Evolutionary conservation across 495 filamentous ascomycete species (phyloP).

Genomic region (Chlorociboria aeruginascens): DNA sequence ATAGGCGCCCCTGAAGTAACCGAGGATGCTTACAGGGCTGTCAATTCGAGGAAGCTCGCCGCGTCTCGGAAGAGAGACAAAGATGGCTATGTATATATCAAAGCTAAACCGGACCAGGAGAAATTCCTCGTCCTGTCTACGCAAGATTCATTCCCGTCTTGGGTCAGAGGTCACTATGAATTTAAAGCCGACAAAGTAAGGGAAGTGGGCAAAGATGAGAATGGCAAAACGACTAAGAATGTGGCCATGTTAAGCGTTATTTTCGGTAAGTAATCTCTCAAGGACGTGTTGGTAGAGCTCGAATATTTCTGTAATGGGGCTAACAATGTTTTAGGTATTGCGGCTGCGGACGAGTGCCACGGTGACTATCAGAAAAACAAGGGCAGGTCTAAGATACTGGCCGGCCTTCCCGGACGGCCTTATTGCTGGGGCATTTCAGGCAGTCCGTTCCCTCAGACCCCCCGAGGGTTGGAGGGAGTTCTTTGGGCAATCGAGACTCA

Average conservation of each 20-base stretch:
- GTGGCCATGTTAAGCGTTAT: no score
- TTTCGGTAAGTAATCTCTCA: no score
- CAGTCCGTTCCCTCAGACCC: constrained; percentile 2
- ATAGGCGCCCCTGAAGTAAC: background rate
- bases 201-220: no score
- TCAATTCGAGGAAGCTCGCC: background rate
- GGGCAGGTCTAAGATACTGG: background rate
- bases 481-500: constrained; percentile 6
- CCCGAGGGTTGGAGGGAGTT: constrained; percentile 3
- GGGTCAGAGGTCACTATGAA: background rate
- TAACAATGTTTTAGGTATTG: background rate
- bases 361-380: constrained; percentile 2
- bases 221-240: no score
- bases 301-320: no score
- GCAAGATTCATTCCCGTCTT: background rate
- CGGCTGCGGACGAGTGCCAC: background rate
- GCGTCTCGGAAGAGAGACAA: no score
- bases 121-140: background rate
- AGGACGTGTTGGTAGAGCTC: no score
- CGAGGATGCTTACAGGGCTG: background rate
- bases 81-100: no score
- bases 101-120: background rate
- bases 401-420: background rate
- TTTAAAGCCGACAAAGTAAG: background rate
- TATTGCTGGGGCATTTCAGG: constrained; percentile 11